Percentiles rank a stretch among this genome's conserved stretches.
Conservation (phyloP, 306 rosid species). For the Pueraria montana region DNA sequence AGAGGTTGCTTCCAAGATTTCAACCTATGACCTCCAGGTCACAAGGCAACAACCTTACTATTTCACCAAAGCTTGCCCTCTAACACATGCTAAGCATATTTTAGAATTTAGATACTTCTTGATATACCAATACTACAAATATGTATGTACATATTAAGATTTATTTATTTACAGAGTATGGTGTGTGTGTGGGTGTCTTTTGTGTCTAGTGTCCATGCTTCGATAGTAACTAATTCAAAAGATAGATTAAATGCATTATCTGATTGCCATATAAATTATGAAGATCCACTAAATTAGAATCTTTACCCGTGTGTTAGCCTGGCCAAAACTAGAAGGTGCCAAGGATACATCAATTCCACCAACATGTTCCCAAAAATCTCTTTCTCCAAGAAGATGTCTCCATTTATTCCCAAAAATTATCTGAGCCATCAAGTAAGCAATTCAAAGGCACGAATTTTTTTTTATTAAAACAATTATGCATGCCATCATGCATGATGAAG, state of each 20-base stretch:
- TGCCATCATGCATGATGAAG: slow-evolving; percentile 14
- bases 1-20: not conserved
- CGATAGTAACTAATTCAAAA: slow-evolving; percentile 23
- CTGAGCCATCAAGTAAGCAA: slow-evolving; percentile 63
- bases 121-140: not conserved
- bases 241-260: slow-evolving; percentile 28
- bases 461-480: slow-evolving; percentile 19
- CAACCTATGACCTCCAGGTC: not conserved
- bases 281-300: slow-evolving; percentile 31
- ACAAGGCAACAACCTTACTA: slow-evolving; percentile 6
- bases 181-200: not conserved
- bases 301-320: slow-evolving; percentile 92
- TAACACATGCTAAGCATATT: slow-evolving; percentile 20
- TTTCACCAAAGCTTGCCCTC: not conserved
- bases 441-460: slow-evolving; percentile 30
- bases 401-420: slow-evolving; percentile 96
- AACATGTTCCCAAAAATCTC: slow-evolving; percentile 95
- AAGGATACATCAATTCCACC: slow-evolving; percentile 92
- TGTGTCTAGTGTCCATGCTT: slow-evolving; percentile 22
- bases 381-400: slow-evolving; percentile 93
- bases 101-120: not conserved
- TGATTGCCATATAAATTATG: slow-evolving; percentile 23
- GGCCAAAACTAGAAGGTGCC: slow-evolving; percentile 98
- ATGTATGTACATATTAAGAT: not conserved
- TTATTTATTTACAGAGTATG: slow-evolving; percentile 23